phyloP scores from a whole-genome alignment of 345 rosid species.

The Heritiera littoralis region DNA sequence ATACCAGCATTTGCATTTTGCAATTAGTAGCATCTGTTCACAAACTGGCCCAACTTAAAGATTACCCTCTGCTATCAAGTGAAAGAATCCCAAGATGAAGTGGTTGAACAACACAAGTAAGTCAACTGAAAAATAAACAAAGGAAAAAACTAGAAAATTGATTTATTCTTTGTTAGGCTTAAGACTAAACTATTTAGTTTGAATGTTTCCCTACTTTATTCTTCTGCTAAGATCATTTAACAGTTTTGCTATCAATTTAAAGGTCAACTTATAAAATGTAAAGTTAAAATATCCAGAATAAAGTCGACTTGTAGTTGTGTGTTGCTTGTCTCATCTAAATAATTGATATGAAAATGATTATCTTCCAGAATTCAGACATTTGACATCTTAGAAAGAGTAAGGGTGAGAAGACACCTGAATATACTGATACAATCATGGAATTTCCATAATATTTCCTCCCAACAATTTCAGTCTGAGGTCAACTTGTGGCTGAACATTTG shows the following conservation, averaged over 20 bases:
- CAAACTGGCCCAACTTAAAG: not conserved
- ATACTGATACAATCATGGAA: slow-evolving; percentile 47
- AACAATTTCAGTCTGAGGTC: slow-evolving; percentile 54
- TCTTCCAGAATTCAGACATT: slow-evolving; percentile 6
- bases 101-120: not conserved
- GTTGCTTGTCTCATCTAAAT: not conserved
- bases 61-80: not conserved
- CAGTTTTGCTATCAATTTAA: not conserved
- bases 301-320: not conserved
- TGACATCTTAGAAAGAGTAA: slow-evolving; percentile 4
- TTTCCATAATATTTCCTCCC: slow-evolving; percentile 52
- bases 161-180: not conserved
- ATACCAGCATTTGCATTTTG: not conserved
- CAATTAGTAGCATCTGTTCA: not conserved
- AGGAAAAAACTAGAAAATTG: not conserved
- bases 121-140: not conserved
- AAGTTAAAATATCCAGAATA: not conserved
- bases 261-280: not conserved
- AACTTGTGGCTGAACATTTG: slow-evolving; percentile 41
- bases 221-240: not conserved
- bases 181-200: not conserved
- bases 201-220: not conserved
- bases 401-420: slow-evolving; percentile 37
- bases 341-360: not conserved
- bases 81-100: not conserved